These are phyloP conservation scores for Xylariomycetidae sp. DNA, from an alignment of 2,329 filamentous ascomycete genomes.

Conservation along the genomic window DNA sequence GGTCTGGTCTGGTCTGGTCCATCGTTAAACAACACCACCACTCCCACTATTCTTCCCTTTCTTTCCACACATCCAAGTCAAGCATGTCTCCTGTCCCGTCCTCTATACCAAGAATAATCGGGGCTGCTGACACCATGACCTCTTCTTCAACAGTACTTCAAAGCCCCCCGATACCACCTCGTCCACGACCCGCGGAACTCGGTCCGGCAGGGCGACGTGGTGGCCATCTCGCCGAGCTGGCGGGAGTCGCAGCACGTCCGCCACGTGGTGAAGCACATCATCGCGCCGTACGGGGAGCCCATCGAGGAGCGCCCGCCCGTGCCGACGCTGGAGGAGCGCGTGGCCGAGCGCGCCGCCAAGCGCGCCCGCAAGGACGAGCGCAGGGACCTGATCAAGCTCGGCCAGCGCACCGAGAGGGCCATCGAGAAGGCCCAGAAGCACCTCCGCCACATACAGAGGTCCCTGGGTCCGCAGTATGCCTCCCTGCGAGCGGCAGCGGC, in stretches of 20 bases:
- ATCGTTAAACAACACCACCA: background rate
- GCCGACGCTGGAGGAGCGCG: slow-evolving; percentile 59
- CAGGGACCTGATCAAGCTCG: slow-evolving; percentile 5
- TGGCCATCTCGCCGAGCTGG: slow-evolving; percentile 64
- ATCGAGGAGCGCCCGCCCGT: slow-evolving; percentile 62
- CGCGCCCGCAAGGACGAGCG: slow-evolving; percentile 17
- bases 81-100: background rate
- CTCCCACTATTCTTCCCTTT: background rate
- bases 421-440: background rate
- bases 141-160: slow-evolving; percentile 51
- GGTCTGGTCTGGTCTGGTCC: background rate
- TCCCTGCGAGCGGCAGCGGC: too few species aligned
- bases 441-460: too few species aligned
- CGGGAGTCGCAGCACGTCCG: slow-evolving; percentile 62
- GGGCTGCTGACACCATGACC: background rate
- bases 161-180: slow-evolving; percentile 59
- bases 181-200: slow-evolving; percentile 77
- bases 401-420: too few species aligned
- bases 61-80: slow-evolving; percentile 1
- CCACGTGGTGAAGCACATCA: slow-evolving; percentile 70
- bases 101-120: background rate
- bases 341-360: slow-evolving; percentile 41
- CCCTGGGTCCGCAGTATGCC: too few species aligned
- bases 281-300: slow-evolving; percentile 62
- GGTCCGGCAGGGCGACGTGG: slow-evolving; percentile 68